These are phyloP conservation scores for Coprinopsis marcescibilis DNA, from an alignment of 768 basidiomycete species.

Conservation along the genomic window DNA sequence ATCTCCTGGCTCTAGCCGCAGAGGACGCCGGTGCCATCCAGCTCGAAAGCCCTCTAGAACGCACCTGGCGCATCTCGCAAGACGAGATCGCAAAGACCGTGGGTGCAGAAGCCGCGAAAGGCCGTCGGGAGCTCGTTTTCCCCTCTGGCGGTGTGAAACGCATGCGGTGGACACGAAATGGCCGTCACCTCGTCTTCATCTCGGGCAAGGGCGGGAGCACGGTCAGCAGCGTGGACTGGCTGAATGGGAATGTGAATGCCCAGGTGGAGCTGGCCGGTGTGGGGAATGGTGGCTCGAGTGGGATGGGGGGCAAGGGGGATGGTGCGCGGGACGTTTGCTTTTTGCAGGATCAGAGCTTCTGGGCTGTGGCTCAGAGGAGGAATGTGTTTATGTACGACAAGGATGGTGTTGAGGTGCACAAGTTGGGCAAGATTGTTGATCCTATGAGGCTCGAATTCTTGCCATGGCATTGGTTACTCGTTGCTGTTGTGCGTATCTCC, in stretches of 20 bases:
- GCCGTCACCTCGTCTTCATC: constrained; percentile 46
- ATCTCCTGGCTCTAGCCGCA: constrained; percentile 40
- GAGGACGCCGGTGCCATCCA: constrained; percentile 71
- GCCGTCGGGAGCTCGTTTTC: constrained; percentile 72
- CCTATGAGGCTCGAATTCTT: constrained; percentile 88
- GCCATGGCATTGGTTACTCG: constrained; percentile 93
- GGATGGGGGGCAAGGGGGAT: constrained; percentile 5
- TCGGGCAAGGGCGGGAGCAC: constrained; percentile 5
- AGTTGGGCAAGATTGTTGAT: constrained; percentile 79
- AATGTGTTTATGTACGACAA: constrained; percentile 95
- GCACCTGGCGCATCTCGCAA: constrained; percentile 87
- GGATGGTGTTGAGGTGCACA: constrained; percentile 88
- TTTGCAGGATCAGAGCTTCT: constrained; percentile 88
- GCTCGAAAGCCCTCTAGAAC: constrained; percentile 74
- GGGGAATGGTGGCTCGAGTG: too few relatives aligned
- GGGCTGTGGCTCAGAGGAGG: constrained; percentile 94
- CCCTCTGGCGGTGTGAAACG: constrained; percentile 78
- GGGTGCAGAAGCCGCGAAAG: constrained; percentile 69
- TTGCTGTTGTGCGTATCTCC: constrained; percentile 57
- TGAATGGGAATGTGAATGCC: constrained; percentile 49
- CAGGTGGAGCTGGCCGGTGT: constrained; percentile 5
- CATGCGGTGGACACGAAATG: constrained; percentile 84
- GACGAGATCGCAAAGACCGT: constrained; percentile 63
- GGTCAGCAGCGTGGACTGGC: constrained; percentile 8
- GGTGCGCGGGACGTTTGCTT: constrained; percentile 82